Evolutionary conservation across 148 eudicot species (phyloP).

Genomic region (Limonium bicolor): DNA sequence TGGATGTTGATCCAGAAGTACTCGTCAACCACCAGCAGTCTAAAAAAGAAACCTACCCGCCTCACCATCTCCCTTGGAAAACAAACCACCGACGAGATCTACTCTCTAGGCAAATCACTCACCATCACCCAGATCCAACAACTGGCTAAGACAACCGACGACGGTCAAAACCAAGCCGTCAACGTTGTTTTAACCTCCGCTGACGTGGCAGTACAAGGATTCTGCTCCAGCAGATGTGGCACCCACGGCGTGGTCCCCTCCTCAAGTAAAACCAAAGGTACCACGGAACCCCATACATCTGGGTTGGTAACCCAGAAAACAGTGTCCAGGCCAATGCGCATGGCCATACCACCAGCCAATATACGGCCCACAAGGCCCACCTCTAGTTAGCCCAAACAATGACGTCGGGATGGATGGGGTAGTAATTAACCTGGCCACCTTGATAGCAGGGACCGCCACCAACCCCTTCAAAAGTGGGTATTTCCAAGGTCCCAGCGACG

Average conservation of each 20-base stretch:
- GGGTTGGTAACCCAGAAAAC: background rate
- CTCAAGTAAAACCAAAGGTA: background rate
- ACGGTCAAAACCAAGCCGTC: too few relatives aligned
- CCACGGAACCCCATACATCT: background rate
- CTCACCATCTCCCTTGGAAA: background rate
- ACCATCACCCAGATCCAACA: background rate
- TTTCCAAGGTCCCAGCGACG: slow-evolving; percentile 7
- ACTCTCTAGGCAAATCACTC: background rate
- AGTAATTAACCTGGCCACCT: slow-evolving; percentile 11
- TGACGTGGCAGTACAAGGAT: background rate
- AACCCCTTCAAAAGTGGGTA: slow-evolving; percentile 10
- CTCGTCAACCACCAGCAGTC: background rate
- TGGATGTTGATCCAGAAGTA: background rate
- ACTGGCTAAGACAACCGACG: too few relatives aligned
- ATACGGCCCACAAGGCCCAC: slow-evolving; percentile 9
- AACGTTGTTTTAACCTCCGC: slow-evolving; percentile 1
- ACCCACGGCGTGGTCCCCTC: background rate
- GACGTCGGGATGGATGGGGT: slow-evolving; percentile 14
- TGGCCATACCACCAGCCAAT: slow-evolving; percentile 12
- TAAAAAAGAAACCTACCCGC: background rate
- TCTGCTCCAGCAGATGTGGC: background rate
- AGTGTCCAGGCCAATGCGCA: slow-evolving; percentile 11
- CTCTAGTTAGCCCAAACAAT: slow-evolving; percentile 8
- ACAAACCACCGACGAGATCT: background rate
- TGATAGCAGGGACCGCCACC: slow-evolving; percentile 6